A percentile compares a stretch with the other conserved stretches of the same genome.
phyloP scores from a whole-genome alignment of 208 protist genomes.

The Tritrichomonas foetus region DNA sequence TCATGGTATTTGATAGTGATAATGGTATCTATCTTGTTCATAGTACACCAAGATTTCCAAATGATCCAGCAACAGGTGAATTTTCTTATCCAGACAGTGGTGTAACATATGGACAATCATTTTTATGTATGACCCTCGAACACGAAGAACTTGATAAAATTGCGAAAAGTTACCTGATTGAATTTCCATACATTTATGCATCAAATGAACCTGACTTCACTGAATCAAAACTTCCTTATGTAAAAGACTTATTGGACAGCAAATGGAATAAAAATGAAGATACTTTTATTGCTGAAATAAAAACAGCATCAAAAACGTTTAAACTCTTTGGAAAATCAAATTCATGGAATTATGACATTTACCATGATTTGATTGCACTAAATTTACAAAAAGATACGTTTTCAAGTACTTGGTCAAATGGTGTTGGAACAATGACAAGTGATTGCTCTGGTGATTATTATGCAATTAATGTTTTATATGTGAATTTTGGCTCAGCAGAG shows the following conservation, averaged over 20 bases:
- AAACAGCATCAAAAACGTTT: background rate
- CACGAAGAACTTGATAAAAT: background rate
- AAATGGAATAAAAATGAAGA: background rate
- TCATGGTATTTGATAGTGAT: background rate
- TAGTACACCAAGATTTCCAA: background rate
- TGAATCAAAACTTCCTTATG: background rate
- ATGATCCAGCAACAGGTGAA: background rate
- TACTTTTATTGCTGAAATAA: background rate
- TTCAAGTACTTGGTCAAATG: background rate
- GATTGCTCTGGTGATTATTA: background rate
- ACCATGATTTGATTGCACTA: background rate
- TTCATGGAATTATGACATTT: background rate
- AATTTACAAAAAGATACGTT: background rate
- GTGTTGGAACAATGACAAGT: background rate
- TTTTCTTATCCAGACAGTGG: background rate
- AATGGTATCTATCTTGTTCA: constrained; percentile 15
- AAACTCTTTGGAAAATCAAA: background rate
- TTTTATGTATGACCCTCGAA: background rate
- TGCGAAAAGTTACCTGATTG: background rate
- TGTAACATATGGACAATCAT: background rate
- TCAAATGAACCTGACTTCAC: background rate
- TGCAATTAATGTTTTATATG: background rate
- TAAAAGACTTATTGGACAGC: background rate
- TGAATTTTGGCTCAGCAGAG: background rate
- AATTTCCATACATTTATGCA: background rate